Conservation (phyloP, 345 rosid genomes). For the Hibiscus tridactylites region DNA sequence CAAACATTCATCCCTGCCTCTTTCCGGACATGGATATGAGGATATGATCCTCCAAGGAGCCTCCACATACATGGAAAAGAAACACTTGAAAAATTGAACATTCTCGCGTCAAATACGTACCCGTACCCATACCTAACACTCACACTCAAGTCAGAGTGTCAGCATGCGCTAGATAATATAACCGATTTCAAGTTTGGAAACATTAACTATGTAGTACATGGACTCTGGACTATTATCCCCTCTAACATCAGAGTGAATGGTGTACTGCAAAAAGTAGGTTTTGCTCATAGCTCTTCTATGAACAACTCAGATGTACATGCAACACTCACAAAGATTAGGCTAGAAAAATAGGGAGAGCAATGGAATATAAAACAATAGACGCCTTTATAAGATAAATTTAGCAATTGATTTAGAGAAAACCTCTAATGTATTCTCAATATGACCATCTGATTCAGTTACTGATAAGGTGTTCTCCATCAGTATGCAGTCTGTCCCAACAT, state of each 20-base stretch:
- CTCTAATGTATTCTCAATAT: conserved; percentile 39
- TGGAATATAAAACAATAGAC: background rate
- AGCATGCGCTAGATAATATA: background rate
- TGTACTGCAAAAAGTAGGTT: background rate
- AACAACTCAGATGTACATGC: background rate
- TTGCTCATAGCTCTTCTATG: background rate
- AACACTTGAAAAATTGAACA: background rate
- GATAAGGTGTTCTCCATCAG: conserved; percentile 39
- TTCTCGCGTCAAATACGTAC: background rate
- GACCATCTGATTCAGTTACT: conserved; percentile 33
- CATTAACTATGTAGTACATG: background rate
- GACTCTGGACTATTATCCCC: background rate
- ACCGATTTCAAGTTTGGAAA: background rate
- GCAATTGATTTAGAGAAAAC: conserved; percentile 18
- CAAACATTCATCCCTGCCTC: too few relatives aligned
- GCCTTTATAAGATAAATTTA: background rate
- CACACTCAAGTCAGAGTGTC: background rate
- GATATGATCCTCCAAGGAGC: background rate
- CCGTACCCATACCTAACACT: background rate
- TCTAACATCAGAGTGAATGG: background rate
- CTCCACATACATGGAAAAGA: background rate
- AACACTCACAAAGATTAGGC: background rate
- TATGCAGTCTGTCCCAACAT: conserved; percentile 26
- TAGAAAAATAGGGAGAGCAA: background rate
- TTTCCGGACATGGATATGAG: background rate